Conservation (phyloP, 176 grass and related monocot species). For the Elaeis guineensis region DNA sequence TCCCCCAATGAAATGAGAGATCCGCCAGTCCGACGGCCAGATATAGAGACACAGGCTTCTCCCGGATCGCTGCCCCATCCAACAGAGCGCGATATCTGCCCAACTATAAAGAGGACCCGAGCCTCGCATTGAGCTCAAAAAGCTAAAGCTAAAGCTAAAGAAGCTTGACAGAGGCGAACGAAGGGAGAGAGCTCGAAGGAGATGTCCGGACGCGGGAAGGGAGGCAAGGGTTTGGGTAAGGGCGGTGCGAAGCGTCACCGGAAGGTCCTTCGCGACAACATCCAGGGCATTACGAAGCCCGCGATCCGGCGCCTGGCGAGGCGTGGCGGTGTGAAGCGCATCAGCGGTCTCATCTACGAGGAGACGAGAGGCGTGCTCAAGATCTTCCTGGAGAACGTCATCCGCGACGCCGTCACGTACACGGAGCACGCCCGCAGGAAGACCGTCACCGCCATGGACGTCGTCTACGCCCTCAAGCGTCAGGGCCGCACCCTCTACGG, state of each 20-base stretch:
- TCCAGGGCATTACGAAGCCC: constrained; percentile 24
- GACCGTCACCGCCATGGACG: constrained; percentile 28
- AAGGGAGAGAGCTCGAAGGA: not conserved
- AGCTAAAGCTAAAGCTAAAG: too few relatives aligned
- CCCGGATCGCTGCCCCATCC: too few relatives aligned
- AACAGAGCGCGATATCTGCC: too few relatives aligned
- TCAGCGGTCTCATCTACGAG: constrained; percentile 27
- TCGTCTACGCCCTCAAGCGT: constrained; percentile 23
- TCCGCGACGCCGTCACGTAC: constrained; percentile 23
- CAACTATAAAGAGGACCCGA: too few relatives aligned
- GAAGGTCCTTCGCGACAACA: constrained; percentile 24
- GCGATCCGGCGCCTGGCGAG: constrained; percentile 25
- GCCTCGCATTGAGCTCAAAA: too few relatives aligned
- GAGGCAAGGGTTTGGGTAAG: constrained; percentile 24
- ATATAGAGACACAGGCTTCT: too few relatives aligned
- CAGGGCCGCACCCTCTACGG: constrained; percentile 12
- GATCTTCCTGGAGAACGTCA: constrained; percentile 26
- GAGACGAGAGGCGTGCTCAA: constrained; percentile 24
- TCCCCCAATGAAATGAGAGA: too few relatives aligned
- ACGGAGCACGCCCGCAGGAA: constrained; percentile 23
- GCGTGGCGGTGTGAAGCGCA: constrained; percentile 24
- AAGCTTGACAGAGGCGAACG: too few relatives aligned
- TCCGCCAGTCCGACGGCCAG: too few relatives aligned
- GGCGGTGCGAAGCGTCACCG: constrained; percentile 24
- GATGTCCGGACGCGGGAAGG: constrained; percentile 24